Conservation (phyloP, 2,329 filamentous ascomycete genomes). For the Raffaelea deltoideospora region DNA sequence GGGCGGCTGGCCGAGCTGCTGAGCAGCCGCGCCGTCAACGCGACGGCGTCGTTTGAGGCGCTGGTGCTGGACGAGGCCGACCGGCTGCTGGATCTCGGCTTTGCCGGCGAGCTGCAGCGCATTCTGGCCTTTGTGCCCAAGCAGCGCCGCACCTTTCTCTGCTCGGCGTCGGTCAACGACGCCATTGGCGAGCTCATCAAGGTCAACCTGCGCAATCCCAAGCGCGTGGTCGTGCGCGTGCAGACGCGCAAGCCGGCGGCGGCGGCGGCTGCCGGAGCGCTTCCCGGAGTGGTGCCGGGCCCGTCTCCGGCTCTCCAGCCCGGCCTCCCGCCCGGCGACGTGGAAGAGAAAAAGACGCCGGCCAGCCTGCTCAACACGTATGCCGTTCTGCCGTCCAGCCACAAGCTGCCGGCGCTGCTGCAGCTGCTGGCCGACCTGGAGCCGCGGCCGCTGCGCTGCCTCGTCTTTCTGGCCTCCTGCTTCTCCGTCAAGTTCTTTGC, state of each 20-base stretch:
- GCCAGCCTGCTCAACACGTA: constrained; percentile 90
- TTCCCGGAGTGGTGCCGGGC: no score
- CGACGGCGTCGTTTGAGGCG: constrained; percentile 79
- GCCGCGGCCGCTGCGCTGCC: constrained; percentile 67
- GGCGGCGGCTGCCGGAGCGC: no score
- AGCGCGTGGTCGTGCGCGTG: constrained; percentile 88
- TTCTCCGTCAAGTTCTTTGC: constrained; percentile 92
- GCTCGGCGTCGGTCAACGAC: constrained; percentile 91
- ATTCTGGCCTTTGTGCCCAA: constrained; percentile 79
- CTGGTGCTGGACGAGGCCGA: constrained; percentile 93
- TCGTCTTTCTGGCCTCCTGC: constrained; percentile 87
- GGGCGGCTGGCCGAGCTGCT: constrained; percentile 80
- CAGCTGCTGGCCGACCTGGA: constrained; percentile 54
- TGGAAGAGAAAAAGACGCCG: constrained; percentile 75
- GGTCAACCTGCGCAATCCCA: constrained; percentile 82
- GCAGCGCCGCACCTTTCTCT: constrained; percentile 81
- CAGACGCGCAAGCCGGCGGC: constrained; percentile 42
- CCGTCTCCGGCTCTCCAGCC: no score
- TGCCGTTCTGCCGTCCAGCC: constrained; percentile 54
- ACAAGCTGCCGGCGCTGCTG: constrained; percentile 64
- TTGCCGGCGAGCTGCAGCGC: constrained; percentile 77
- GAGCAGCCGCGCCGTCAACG: constrained; percentile 74
- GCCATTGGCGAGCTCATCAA: constrained; percentile 86
- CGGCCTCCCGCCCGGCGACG: constrained; percentile 15
- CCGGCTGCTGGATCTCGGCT: constrained; percentile 79